Evolutionary conservation across 805 yeast species (phyloP), one percentile per base, ranked within the genome.

Genomic region (Starmerella scarabaei): DNA sequence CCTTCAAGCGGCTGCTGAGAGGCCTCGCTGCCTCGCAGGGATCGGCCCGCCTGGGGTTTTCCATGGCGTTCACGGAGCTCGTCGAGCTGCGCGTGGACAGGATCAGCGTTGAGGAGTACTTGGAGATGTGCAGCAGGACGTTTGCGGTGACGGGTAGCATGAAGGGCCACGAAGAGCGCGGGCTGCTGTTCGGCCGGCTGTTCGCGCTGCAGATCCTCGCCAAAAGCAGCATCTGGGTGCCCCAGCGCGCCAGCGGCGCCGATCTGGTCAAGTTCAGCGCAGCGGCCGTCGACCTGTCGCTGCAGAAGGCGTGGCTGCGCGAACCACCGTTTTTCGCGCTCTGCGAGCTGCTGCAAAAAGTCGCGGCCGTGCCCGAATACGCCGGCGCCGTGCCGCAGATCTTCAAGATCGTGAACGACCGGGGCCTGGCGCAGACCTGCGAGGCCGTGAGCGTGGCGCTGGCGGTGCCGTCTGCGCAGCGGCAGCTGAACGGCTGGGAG

Each of bases 11-110:
- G 54, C 65, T 88, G 46, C 70, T 83, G 48, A 77, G 75, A 47
- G 96, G 97, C 37, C 63, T 88, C 24, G 67, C 84, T 4, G 80
- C 94, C 5, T 71, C 85, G 14, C 72, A 91, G 53, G 93, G 80
- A 19, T 69, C 84, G 35, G 91, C 94, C 1, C 66, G 96, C 41
- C 61, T 82, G 21, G 97, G 97, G 4, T 88, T 79, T 54, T 81
- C 94, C 2, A 72, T 83, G 69, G 88, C 94, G 33, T 61, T 88
- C 33, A 73, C 86, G 0, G 96, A 88, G 57, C 46, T 62, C 9
- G 44, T 62, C 16, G 39, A 41, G 12, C 43, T 48, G 14, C 48
- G 68, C 40, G 34, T 40, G 47, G 51, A 45, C 6, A 37, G 50
- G 3, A 53, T 75, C 48, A 52, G 71, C 38, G 43, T 68, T 33